A percentile compares a stretch with the other conserved stretches of the same genome.
phyloP scores from a whole-genome alignment of 805 yeast species.

The Schwanniomyces yamadae region DNA sequence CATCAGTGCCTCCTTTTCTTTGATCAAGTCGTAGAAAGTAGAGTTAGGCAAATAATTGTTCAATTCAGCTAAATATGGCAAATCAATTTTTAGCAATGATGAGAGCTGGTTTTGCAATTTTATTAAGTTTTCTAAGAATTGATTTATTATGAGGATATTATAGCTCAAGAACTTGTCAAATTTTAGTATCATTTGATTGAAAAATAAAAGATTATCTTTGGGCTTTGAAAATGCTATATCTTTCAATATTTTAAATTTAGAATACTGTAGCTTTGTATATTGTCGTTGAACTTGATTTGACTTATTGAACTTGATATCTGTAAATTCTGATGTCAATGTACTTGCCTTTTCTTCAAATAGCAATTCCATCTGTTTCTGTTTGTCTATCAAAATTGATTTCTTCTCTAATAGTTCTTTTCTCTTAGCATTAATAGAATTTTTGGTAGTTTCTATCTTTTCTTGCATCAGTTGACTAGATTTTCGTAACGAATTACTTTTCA shows the following conservation, averaged over 20 bases:
- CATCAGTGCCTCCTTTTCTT: constrained; percentile 31
- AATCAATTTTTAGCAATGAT: constrained; percentile 16
- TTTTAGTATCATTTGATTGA: constrained; percentile 26
- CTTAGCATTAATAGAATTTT: constrained; percentile 1
- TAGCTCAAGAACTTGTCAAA: constrained; percentile 26
- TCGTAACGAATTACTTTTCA: constrained; percentile 15
- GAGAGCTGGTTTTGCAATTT: constrained; percentile 20
- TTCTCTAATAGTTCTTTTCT: constrained; percentile 5
- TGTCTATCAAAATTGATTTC: constrained; percentile 9
- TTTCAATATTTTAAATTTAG: constrained; percentile 24
- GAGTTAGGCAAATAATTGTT: constrained; percentile 20
- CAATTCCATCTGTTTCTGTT: constrained; percentile 7
- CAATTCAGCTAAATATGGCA: constrained; percentile 29
- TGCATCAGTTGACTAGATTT: constrained; percentile 5
- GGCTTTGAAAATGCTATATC: constrained; percentile 21
- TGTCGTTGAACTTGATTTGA: constrained; percentile 24
- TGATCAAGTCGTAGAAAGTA: constrained; percentile 27
- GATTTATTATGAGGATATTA: constrained; percentile 29
- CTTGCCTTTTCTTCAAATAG: not conserved
- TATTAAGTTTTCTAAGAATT: constrained; percentile 28
- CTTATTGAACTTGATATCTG: constrained; percentile 10
- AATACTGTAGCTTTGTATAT: constrained; percentile 19
- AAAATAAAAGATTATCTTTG: constrained; percentile 13
- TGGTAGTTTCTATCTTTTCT: constrained; percentile 4
- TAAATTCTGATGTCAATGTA: constrained; percentile 3